phyloP scores from a whole-genome alignment of 805 yeast genomes.

The Ogataea henricii region DNA sequence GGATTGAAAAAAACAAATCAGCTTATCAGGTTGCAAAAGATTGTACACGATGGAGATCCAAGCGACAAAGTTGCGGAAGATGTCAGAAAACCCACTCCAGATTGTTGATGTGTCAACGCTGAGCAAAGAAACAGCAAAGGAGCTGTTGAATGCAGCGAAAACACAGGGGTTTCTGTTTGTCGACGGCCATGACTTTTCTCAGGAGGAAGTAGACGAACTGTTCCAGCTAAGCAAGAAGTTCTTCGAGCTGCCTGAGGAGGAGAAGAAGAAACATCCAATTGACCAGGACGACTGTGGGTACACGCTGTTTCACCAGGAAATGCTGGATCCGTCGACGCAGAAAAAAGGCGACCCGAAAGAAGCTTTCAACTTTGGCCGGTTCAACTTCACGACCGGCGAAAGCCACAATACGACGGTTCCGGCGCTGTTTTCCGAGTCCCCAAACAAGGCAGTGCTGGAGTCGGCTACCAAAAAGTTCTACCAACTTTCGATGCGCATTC shows the following conservation, averaged over 20 bases:
- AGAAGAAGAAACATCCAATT: conserved; percentile 38
- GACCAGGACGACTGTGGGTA: conserved; percentile 47
- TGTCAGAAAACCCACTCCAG: conserved; percentile 41
- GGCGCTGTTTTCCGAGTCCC: conserved; percentile 43
- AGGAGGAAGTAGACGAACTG: conserved; percentile 39
- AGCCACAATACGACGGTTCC: conserved; percentile 45
- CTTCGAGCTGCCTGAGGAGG: conserved; percentile 39
- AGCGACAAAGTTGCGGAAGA: too few species aligned
- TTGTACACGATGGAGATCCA: too few species aligned
- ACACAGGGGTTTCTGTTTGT: conserved; percentile 53
- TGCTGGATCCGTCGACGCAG: conserved; percentile 37
- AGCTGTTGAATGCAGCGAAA: conserved; percentile 47
- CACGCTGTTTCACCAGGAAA: conserved; percentile 38
- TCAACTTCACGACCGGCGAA: conserved; percentile 50
- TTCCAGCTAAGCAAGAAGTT: conserved; percentile 39
- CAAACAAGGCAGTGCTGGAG: conserved; percentile 40
- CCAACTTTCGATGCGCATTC: conserved; percentile 16
- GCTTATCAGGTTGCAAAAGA: too few species aligned
- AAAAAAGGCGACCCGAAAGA: conserved; percentile 61
- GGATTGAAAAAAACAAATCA: too few species aligned
- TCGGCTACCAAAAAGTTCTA: conserved; percentile 8
- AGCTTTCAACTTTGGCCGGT: conserved; percentile 62
- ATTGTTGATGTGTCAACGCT: conserved; percentile 44
- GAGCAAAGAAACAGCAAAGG: conserved; percentile 37
- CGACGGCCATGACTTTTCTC: conserved; percentile 53